Conservation (phyloP, 2,329 filamentous ascomycete genomes). For the Penicillium hesseltinei region DNA sequence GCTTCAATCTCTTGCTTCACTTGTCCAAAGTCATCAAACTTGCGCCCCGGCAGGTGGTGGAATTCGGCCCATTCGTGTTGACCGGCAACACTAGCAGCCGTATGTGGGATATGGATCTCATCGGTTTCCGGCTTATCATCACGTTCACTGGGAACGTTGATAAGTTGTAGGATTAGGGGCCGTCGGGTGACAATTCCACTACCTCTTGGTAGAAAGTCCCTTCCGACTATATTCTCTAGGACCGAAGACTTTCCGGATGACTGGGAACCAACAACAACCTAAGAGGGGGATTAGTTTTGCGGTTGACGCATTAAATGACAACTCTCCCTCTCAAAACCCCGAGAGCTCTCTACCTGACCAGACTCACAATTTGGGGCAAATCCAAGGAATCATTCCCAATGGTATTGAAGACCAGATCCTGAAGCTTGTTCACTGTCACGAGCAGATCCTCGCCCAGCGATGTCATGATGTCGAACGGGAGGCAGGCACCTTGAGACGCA, state of each 20-base stretch:
- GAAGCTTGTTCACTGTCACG: constrained; percentile 93
- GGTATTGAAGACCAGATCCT: constrained; percentile 98
- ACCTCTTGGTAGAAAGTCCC: constrained; percentile 93
- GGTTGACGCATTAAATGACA: constrained; percentile 1
- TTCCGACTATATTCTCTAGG: constrained; percentile 96
- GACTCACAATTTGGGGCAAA: constrained; percentile 90
- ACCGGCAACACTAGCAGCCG: constrained; percentile 67
- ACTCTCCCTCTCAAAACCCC: neutral
- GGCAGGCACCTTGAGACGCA: neutral
- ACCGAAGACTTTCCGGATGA: constrained; percentile 98
- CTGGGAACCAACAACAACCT: constrained; percentile 98
- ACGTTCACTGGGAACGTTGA: constrained; percentile 79
- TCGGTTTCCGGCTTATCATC: constrained; percentile 68
- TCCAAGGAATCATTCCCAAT: constrained; percentile 98
- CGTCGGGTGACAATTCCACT: constrained; percentile 94
- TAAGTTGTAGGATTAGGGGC: constrained; percentile 93
- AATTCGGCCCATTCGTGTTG: constrained; percentile 89
- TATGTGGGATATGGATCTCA: constrained; percentile 68
- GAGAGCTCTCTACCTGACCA: neutral
- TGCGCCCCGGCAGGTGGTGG: constrained; percentile 85
- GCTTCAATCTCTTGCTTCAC: constrained; percentile 97
- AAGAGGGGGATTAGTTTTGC: constrained; percentile 11
- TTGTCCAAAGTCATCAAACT: constrained; percentile 86
- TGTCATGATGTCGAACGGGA: constrained; percentile 63
- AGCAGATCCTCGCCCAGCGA: constrained; percentile 94